Conservation (phyloP, 2,329 filamentous ascomycete species). For the Fusarium coffeatum region DNA sequence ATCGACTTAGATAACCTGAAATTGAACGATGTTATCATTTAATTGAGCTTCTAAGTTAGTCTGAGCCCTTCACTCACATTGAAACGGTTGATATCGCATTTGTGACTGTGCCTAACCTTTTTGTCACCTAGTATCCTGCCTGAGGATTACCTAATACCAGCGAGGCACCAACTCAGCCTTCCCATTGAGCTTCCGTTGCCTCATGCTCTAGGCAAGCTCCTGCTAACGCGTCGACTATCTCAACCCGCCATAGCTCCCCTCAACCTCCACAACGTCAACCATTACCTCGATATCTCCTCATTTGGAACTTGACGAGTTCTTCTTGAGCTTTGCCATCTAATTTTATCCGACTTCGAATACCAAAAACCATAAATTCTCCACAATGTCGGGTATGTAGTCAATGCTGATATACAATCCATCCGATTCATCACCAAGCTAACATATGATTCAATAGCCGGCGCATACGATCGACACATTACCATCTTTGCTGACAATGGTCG, state of each 20-base stretch:
- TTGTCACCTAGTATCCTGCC: slow-evolving; percentile 42
- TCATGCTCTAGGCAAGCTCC: slow-evolving; percentile 60
- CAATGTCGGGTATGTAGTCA: slow-evolving; percentile 63
- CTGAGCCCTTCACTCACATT: too few relatives aligned
- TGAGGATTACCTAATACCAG: slow-evolving; percentile 46
- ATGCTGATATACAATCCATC: slow-evolving; percentile 25
- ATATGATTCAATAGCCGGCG: slow-evolving; percentile 63
- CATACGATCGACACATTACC: slow-evolving; percentile 98
- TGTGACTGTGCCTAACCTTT: neutral
- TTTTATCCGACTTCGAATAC: slow-evolving; percentile 8
- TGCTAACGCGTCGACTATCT: slow-evolving; percentile 58
- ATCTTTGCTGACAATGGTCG: slow-evolving; percentile 99
- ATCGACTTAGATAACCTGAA: neutral
- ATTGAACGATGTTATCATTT: rapidly evolving
- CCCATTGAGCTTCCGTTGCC: slow-evolving; percentile 48
- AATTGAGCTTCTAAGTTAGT: too few relatives aligned
- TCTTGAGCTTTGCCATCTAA: slow-evolving; percentile 25
- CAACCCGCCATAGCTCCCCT: slow-evolving; percentile 43
- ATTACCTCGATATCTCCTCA: slow-evolving; percentile 15
- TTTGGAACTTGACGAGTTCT: slow-evolving; percentile 16
- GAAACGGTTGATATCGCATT: neutral
- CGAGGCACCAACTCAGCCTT: slow-evolving; percentile 52
- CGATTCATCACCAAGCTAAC: slow-evolving; percentile 46
- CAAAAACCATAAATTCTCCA: slow-evolving; percentile 49
- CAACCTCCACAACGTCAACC: slow-evolving; percentile 34